phyloP scores from a whole-genome alignment of 1,284 basidiomycete species.

The Butyriboletus appendiculatus region DNA sequence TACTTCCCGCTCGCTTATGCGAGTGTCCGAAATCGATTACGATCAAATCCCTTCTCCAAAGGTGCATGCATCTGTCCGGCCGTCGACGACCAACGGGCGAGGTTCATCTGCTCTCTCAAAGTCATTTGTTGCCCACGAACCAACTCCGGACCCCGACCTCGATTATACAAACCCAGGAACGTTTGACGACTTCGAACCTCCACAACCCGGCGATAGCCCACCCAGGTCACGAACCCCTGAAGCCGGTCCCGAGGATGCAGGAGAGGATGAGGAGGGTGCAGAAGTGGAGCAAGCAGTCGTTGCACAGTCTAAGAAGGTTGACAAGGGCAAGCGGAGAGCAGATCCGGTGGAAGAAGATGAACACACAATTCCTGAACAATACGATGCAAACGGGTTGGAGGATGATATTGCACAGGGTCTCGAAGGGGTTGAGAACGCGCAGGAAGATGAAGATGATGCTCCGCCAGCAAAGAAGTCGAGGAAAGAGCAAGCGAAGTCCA shows the following conservation, averaged over 20 bases:
- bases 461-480: conserved; percentile 33
- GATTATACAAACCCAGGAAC: conserved; percentile 21
- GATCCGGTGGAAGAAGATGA: conserved; percentile 34
- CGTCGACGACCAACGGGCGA: conserved; percentile 40
- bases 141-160: conserved; percentile 32
- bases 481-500: conserved; percentile 38
- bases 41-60: conserved; percentile 70
- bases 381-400: conserved; percentile 46
- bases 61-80: conserved; percentile 39
- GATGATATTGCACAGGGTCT: conserved; percentile 56
- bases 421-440: conserved; percentile 44
- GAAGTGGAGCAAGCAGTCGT: conserved; percentile 37
- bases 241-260: conserved; percentile 48
- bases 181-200: conserved; percentile 38
- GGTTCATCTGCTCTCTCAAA: conserved; percentile 50
- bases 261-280: conserved; percentile 38
- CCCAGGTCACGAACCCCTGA: conserved; percentile 37
- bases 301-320: conserved; percentile 26
- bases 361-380: conserved; percentile 18
- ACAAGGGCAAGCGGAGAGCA: conserved; percentile 40
- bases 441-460: conserved; percentile 37
- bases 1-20: conserved; percentile 52
- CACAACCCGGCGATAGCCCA: conserved; percentile 32
- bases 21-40: conserved; percentile 59
- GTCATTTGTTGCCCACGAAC: conserved; percentile 33